phyloP scores from a whole-genome alignment of 176 grass and related monocot genomes.

The Secale cereale region DNA sequence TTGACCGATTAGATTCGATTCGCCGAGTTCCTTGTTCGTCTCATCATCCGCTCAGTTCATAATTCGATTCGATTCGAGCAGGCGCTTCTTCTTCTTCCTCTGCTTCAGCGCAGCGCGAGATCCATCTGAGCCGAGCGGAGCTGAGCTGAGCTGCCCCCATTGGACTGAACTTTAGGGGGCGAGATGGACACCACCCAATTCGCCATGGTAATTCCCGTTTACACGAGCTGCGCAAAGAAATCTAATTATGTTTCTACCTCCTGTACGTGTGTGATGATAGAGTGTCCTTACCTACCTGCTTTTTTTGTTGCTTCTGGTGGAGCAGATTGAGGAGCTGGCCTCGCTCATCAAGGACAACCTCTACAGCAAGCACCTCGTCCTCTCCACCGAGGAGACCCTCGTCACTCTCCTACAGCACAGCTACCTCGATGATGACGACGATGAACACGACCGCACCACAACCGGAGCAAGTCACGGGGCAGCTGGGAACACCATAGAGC shows the following conservation, averaged over 20 bases:
- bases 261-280: no score
- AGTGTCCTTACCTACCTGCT: background rate
- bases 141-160: background rate
- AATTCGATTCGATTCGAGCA: background rate
- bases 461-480: background rate
- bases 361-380: constrained; percentile 91
- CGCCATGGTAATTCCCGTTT: constrained; percentile 41
- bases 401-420: constrained; percentile 46
- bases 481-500: constrained; percentile 51
- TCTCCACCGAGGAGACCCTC: constrained; percentile 75
- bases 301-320: background rate
- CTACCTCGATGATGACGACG: background rate
- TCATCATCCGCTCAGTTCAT: background rate
- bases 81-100: background rate
- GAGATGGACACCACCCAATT: constrained; percentile 59
- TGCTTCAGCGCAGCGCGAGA: background rate
- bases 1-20: background rate
- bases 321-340: constrained; percentile 83
- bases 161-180: background rate
- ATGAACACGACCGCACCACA: background rate
- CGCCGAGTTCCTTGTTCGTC: background rate
- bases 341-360: constrained; percentile 95
- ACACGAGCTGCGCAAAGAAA: background rate
- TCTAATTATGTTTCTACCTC: background rate
- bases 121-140: background rate